Conservation (phyloP, 2,329 filamentous ascomycete species). For the Periconia sp. region DNA sequence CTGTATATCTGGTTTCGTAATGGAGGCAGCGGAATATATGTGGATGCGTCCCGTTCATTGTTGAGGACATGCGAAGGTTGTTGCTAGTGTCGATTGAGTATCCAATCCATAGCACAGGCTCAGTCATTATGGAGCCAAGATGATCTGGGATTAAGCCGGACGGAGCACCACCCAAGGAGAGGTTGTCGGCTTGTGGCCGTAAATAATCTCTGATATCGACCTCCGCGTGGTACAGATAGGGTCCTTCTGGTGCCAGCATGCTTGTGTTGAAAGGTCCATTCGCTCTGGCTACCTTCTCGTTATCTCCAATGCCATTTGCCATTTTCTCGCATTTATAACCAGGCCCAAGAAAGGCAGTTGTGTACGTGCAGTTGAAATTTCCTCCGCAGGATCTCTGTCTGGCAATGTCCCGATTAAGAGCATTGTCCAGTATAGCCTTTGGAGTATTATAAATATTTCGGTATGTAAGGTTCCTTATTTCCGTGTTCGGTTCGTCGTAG, state of each 20-base stretch:
- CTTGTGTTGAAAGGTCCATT: conserved; percentile 40
- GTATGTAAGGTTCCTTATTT: conserved; percentile 25
- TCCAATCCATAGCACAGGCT: conserved; percentile 45
- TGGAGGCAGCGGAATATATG: conserved; percentile 40
- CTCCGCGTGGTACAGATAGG: conserved; percentile 33
- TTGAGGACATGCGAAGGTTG: conserved; percentile 21
- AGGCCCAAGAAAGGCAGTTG: conserved; percentile 35
- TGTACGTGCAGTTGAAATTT: conserved; percentile 42
- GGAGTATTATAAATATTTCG: no score
- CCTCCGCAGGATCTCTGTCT: conserved; percentile 42
- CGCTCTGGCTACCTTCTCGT: conserved; percentile 25
- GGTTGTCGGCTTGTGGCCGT: conserved; percentile 28
- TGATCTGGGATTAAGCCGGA: conserved; percentile 21
- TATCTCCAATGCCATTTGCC: conserved; percentile 27
- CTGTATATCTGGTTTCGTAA: conserved; percentile 41
- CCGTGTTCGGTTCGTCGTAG: conserved; percentile 42
- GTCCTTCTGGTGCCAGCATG: conserved; percentile 32
- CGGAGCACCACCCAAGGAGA: conserved; percentile 42
- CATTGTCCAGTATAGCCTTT: no score
- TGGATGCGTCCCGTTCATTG: conserved; percentile 36
- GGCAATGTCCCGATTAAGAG: conserved; percentile 30
- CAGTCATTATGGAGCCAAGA: conserved; percentile 38
- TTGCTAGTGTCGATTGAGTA: conserved; percentile 36
- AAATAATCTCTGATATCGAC: conserved; percentile 36
- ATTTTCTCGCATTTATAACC: conserved; percentile 40